phyloP scores from a whole-genome alignment of 768 basidiomycete genomes.

The Boletus coccyginus region DNA sequence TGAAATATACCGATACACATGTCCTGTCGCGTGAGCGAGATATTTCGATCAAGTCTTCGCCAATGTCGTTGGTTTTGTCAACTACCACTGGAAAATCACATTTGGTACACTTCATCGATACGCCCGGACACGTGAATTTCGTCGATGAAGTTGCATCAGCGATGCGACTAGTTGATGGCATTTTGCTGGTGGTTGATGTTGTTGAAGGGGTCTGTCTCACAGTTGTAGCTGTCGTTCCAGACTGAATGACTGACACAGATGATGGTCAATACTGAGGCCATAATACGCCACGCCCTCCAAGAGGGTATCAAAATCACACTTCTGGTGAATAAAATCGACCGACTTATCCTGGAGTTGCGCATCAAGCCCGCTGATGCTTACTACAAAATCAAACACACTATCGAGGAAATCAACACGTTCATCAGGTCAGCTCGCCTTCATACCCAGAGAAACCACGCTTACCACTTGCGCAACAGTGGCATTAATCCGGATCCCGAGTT shows the following conservation, averaged over 20 bases:
- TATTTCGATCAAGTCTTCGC: slow-evolving; percentile 95
- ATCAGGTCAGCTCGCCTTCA: slow-evolving; percentile 62
- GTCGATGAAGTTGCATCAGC: slow-evolving; percentile 94
- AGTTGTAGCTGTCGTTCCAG: not conserved
- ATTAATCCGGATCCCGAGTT: slow-evolving; percentile 88
- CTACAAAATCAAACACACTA: slow-evolving; percentile 98
- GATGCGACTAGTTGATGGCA: slow-evolving; percentile 85
- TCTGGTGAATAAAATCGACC: slow-evolving; percentile 96
- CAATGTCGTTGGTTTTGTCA: slow-evolving; percentile 89
- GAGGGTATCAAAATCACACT: slow-evolving; percentile 88
- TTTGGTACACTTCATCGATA: slow-evolving; percentile 91
- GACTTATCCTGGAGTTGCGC: slow-evolving; percentile 93
- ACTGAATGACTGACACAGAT: slow-evolving; percentile 45
- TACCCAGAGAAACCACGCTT: not conserved
- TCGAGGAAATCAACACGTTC: slow-evolving; percentile 96
- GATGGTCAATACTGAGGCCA: slow-evolving; percentile 89
- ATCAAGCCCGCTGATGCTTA: slow-evolving; percentile 96
- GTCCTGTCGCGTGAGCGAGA: slow-evolving; percentile 81
- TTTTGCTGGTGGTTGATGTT: slow-evolving; percentile 94
- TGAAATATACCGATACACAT: slow-evolving; percentile 96
- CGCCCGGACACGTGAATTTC: slow-evolving; percentile 98
- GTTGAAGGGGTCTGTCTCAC: slow-evolving; percentile 81
- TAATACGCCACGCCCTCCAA: slow-evolving; percentile 86
- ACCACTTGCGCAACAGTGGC: slow-evolving; percentile 38
- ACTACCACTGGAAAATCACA: slow-evolving; percentile 90